A percentile compares a stretch with the other conserved stretches of the same genome.
Conservation (phyloP, 345 rosid species). For the Gossypium stocksii region DNA sequence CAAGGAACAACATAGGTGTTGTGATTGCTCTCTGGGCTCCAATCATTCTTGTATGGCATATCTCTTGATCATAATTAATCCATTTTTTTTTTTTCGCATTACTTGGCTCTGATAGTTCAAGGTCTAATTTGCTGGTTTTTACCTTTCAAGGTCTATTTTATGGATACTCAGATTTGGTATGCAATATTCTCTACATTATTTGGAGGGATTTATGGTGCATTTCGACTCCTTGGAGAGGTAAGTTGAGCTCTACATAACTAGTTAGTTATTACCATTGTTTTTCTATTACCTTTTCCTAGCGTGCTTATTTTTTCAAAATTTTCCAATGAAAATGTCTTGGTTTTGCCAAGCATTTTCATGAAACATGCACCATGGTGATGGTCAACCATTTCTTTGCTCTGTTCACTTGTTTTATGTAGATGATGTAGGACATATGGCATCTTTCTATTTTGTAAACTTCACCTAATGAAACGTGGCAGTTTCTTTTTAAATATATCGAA, state of each 20-base stretch:
- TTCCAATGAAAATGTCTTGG: background rate
- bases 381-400: background rate
- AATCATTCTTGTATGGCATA: constrained; percentile 70
- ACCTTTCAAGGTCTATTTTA: constrained; percentile 77
- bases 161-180: constrained; percentile 99
- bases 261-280: background rate
- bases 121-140: constrained; percentile 5
- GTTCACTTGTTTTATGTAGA: background rate
- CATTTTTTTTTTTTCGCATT: constrained; percentile 6
- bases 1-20: constrained; percentile 90
- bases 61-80: constrained; percentile 5
- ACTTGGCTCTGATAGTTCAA: constrained; percentile 11
- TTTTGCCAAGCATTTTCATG: background rate
- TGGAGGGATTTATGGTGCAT: constrained; percentile 98
- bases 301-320: background rate
- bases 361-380: background rate
- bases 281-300: background rate
- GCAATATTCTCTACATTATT: constrained; percentile 95
- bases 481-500: background rate
- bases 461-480: background rate
- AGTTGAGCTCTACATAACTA: constrained; percentile 14
- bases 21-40: constrained; percentile 98
- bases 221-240: constrained; percentile 99
- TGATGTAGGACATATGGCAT: background rate
- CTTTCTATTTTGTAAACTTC: background rate